Evolutionary conservation across 106 monocot genomes (phyloP), one percentile per base, ranked within the genome.

Genomic region (Ottelia alismoides): DNA sequence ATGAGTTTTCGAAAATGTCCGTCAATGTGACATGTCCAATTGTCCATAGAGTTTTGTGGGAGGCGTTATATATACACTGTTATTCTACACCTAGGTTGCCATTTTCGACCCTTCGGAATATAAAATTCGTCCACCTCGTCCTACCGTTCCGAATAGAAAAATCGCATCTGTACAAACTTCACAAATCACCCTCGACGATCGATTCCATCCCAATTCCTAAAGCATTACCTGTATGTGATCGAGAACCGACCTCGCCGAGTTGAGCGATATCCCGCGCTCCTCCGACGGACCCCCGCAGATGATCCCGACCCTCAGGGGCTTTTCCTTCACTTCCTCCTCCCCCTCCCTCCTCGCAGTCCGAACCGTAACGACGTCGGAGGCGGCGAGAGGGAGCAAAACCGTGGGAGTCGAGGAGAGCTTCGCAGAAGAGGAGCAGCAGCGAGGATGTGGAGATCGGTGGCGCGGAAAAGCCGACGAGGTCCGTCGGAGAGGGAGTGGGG

Each of bases 211-310:
- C n/a, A n/a, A 43, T 43, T 43, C 6, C 40, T 7, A 16, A 43
- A 43, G 40, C 6, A 43, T 6, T 43, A 81, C 93, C 76, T 94
- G 81, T 32, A 94, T 76, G 70, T 88, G 94, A 84, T 94, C 94
- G 27, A 88, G 81, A 58, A 94, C 81, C 19, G 94, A 88, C 58
- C 88, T 69, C 0, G 88, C 93, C 17, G 93, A 94, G 70, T 94
- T 94, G 65, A 88, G 56, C 3, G 93, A 94, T 47, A 94, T 76
- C 52, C 94, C 94, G 11, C 88, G 62, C 73, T 94, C 94, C 28
- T 75, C 81, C 3, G 88, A 94, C 25, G 94, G 94, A 0, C 93
- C 94, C 1, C 88, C 94, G 58, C 94, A 88, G 22, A 94, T 60
- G 52, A 94, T 68, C 46, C 84, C 94, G 5, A 94, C 84, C 48